Evolutionary conservation across 1,139 yeast species (phyloP).

Genomic region (Schwanniomyces etchellsii): DNA sequence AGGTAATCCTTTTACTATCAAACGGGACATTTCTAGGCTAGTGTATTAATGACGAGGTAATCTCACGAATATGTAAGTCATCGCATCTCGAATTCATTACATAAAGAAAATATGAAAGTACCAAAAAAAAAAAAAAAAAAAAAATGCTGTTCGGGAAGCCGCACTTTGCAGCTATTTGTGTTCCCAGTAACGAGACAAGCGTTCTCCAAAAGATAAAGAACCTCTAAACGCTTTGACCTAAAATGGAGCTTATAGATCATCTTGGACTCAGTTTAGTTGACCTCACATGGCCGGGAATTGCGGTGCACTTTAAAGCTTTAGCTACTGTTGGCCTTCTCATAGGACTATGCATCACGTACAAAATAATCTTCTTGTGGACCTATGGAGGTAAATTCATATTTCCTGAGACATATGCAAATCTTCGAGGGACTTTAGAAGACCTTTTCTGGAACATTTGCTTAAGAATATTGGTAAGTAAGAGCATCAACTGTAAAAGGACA

Average conservation of each 20-base stretch:
- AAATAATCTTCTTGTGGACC: constrained; percentile 17
- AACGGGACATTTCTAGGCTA: constrained; percentile 72
- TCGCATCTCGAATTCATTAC: constrained; percentile 1
- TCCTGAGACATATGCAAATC: constrained; percentile 22
- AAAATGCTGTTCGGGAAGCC: constrained; percentile 6
- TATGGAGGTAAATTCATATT: constrained; percentile 14
- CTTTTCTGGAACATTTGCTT: constrained; percentile 34
- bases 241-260: constrained; percentile 21
- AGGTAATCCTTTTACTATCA: constrained; percentile 94
- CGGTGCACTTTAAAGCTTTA: constrained; percentile 16
- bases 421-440: constrained; percentile 17
- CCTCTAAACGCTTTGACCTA: no score
- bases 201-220: not conserved
- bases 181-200: not conserved
- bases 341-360: constrained; percentile 15
- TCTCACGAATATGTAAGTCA: not conserved
- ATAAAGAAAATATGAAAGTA: constrained; percentile 1
- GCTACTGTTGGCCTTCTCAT: constrained; percentile 11
- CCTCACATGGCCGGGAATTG: no score
- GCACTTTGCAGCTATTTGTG: constrained; percentile 8
- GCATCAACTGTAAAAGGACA: not conserved
- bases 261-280: constrained; percentile 12
- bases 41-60: not conserved
- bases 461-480: constrained; percentile 24
- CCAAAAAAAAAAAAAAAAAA: constrained; percentile 4